phyloP scores from a whole-genome alignment of 805 yeast species.

The Saccharomycopsis capsularis region DNA sequence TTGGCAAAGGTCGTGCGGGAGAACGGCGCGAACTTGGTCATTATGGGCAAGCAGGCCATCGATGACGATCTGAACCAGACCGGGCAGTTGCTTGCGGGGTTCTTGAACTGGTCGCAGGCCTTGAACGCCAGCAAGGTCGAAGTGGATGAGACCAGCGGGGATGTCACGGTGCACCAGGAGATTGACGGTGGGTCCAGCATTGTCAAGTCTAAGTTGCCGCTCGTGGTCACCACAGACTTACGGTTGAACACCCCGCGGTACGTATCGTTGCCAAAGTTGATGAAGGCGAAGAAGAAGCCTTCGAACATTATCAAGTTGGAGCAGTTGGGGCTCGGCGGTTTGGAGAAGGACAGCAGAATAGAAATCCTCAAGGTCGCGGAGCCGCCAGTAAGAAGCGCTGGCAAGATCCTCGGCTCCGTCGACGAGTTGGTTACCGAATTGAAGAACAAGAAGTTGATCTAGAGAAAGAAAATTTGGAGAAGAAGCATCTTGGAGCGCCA shows the following conservation, averaged over 20 bases:
- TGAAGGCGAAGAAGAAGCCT: slow-evolving; percentile 98
- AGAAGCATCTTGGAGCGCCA: too few relatives aligned
- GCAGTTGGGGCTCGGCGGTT: slow-evolving; percentile 67
- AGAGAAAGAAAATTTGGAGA: too few relatives aligned
- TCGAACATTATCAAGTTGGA: slow-evolving; percentile 49
- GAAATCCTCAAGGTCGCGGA: slow-evolving; percentile 67
- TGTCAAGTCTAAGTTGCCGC: slow-evolving; percentile 68
- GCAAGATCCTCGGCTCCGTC: slow-evolving; percentile 70
- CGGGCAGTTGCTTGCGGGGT: slow-evolving; percentile 83
- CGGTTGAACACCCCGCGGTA: slow-evolving; percentile 93
- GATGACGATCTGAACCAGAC: slow-evolving; percentile 94
- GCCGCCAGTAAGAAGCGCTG: slow-evolving; percentile 78
- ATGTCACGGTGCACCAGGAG: slow-evolving; percentile 75
- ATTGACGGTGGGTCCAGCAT: slow-evolving; percentile 93
- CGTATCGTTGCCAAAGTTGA: slow-evolving; percentile 91
- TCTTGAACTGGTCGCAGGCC: slow-evolving; percentile 22
- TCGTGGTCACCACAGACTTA: slow-evolving; percentile 86
- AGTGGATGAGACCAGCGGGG: slow-evolving; percentile 25
- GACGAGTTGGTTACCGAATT: slow-evolving; percentile 77
- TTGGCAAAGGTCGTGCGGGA: slow-evolving; percentile 65
- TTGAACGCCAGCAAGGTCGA: slow-evolving; percentile 20
- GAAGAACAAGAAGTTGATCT: slow-evolving; percentile 46
- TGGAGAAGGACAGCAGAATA: slow-evolving; percentile 56
- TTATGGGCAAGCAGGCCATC: slow-evolving; percentile 94
- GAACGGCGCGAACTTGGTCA: slow-evolving; percentile 67